These are phyloP conservation scores for Ascoidea tarda DNA, from an alignment of 805 yeast genomes.

Conservation along the genomic window DNA sequence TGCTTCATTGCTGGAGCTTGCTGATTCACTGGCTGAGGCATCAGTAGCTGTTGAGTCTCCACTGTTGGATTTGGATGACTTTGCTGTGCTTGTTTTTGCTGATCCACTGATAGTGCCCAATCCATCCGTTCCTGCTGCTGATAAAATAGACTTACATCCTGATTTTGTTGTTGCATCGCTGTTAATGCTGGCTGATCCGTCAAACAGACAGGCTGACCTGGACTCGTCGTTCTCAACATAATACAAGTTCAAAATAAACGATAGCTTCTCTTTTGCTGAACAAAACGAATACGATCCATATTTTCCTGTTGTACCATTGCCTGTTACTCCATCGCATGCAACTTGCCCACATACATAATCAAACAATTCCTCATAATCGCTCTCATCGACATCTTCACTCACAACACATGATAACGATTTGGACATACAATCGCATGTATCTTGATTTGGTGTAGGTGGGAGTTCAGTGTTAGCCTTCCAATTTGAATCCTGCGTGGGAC, in stretches of 20 bases:
- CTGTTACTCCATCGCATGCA: constrained; percentile 47
- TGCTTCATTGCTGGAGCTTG: not conserved
- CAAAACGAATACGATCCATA: constrained; percentile 73
- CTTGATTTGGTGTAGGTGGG: constrained; percentile 68
- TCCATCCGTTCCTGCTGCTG: not conserved
- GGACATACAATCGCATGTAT: constrained; percentile 49
- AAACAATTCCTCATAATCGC: constrained; percentile 49
- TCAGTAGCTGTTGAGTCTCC: not conserved
- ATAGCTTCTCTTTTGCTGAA: constrained; percentile 52
- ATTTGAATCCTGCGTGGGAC: constrained; percentile 35
- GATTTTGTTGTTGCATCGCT: not conserved
- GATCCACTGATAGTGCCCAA: not conserved
- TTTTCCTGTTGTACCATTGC: constrained; percentile 46
- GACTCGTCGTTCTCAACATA: constrained; percentile 3
- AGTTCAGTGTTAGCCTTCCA: constrained; percentile 59
- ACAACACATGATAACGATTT: constrained; percentile 46
- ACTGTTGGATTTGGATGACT: not conserved
- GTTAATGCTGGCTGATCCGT: constrained; percentile 1
- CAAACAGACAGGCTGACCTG: constrained; percentile 4
- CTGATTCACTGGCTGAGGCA: not conserved
- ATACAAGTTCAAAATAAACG: constrained; percentile 53
- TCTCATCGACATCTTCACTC: constrained; percentile 28
- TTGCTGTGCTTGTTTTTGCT: too few species aligned
- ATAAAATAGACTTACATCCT: not conserved
- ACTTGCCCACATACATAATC: constrained; percentile 39